phyloP scores from a whole-genome alignment of 169 alveolate genomes.

The Plasmodium gaboni region DNA sequence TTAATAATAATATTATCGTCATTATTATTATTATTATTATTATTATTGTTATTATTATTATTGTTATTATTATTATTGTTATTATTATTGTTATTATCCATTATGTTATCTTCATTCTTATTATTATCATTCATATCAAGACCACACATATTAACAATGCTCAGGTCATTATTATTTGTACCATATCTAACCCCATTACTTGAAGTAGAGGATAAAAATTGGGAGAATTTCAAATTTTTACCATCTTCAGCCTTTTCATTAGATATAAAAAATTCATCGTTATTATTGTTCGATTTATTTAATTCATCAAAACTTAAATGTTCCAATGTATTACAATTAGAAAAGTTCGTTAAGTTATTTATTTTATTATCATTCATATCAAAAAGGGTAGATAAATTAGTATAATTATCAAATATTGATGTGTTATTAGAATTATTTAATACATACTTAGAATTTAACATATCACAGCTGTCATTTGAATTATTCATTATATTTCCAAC shows the following conservation, averaged over 20 bases:
- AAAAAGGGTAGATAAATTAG: constrained; percentile 35
- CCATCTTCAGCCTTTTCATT: constrained; percentile 32
- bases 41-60: not conserved
- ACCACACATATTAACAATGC: not conserved
- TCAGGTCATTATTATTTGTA: not conserved
- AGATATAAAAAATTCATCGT: constrained; percentile 4
- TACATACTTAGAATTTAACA: constrained; percentile 35
- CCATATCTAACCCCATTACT: constrained; percentile 1
- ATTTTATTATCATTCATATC: constrained; percentile 35
- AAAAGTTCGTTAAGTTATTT: constrained; percentile 6
- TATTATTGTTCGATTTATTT: constrained; percentile 1
- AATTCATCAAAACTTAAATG: constrained; percentile 53
- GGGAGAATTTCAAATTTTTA: not conserved
- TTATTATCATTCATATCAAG: not conserved
- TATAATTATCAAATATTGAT: constrained; percentile 33
- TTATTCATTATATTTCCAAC: constrained; percentile 9
- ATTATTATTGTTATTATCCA: not conserved
- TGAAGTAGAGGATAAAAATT: not conserved
- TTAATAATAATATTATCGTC: no score
- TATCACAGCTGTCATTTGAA: constrained; percentile 16
- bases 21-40: not conserved
- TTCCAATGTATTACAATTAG: constrained; percentile 52
- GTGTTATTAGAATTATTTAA: constrained; percentile 60
- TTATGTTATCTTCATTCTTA: constrained; percentile 19
- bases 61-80: not conserved